Conservation (phyloP, 164 flowering plant species). For the Cinnamomum chago region DNA sequence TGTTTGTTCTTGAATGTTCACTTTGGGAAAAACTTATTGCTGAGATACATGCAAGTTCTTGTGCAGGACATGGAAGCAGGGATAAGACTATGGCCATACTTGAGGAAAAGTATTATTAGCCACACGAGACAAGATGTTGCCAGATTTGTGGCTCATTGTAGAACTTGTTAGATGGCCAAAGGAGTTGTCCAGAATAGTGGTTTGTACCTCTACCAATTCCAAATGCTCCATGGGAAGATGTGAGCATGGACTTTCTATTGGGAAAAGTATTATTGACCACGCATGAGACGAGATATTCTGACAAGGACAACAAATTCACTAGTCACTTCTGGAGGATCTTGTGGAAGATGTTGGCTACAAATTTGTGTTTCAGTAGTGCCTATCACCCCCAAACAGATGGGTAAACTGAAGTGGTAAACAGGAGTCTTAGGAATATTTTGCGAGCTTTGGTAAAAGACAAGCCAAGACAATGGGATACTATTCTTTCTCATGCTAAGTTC, state of each 20-base stretch:
- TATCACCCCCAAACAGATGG: conserved; percentile 1
- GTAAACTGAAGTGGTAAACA: too few relatives aligned
- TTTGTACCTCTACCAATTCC: not conserved
- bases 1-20: too few relatives aligned
- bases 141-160: not conserved
- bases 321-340: not conserved
- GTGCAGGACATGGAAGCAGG: too few relatives aligned
- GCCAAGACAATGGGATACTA: too few relatives aligned
- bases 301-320: not conserved
- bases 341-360: not conserved
- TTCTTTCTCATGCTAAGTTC: not conserved
- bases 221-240: not conserved
- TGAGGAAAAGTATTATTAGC: not conserved
- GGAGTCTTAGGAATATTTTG: not conserved
- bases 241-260: not conserved
- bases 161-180: not conserved
- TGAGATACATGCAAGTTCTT: too few relatives aligned
- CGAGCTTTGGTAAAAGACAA: not conserved
- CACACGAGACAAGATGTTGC: not conserved
- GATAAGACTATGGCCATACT: not conserved
- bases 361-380: not conserved
- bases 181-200: not conserved
- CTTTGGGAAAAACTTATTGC: too few relatives aligned
- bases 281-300: too few relatives aligned
- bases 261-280: not conserved